A percentile compares a stretch with the other conserved stretches of the same genome.
Evolutionary conservation across 1,139 yeast genomes (phyloP).

Genomic region (Candida sp.): DNA sequence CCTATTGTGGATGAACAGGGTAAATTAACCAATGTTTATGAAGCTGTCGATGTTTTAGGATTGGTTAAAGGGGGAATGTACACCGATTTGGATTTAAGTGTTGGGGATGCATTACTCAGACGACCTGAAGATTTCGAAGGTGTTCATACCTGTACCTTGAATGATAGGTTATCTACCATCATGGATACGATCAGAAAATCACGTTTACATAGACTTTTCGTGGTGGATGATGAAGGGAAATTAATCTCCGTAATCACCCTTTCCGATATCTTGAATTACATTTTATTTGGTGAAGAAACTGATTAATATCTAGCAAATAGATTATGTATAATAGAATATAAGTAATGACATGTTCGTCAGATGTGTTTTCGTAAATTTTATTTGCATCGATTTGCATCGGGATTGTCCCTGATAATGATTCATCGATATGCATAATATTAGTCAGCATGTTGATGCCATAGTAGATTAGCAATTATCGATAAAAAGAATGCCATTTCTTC

Average conservation of each 20-base stretch:
- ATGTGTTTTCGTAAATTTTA: neutral
- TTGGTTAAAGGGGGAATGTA: conserved; percentile 93
- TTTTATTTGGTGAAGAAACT: conserved; percentile 61
- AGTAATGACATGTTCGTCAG: neutral
- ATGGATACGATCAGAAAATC: conserved; percentile 93
- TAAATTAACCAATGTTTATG: conserved; percentile 84
- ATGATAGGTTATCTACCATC: conserved; percentile 88
- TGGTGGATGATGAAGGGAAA: conserved; percentile 79
- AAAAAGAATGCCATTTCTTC: too few species aligned
- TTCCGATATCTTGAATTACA: conserved; percentile 86
- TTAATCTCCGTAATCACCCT: conserved; percentile 83
- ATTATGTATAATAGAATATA: neutral
- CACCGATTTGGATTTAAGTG: conserved; percentile 85
- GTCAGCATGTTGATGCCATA: neutral
- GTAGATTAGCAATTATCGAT: neutral
- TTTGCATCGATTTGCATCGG: neutral
- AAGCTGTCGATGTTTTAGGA: conserved; percentile 92
- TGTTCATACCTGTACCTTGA: conserved; percentile 90
- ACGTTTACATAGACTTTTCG: conserved; percentile 87
- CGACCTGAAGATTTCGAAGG: conserved; percentile 98
- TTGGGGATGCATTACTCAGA: conserved; percentile 94
- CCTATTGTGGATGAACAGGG: conserved; percentile 86
- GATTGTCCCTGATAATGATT: neutral
- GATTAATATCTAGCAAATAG: neutral
- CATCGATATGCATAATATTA: neutral